Percentiles rank a stretch among this genome's conserved stretches.
Evolutionary conservation across 1,139 yeast species (phyloP).

Genomic region (Debaryomyces sp.): DNA sequence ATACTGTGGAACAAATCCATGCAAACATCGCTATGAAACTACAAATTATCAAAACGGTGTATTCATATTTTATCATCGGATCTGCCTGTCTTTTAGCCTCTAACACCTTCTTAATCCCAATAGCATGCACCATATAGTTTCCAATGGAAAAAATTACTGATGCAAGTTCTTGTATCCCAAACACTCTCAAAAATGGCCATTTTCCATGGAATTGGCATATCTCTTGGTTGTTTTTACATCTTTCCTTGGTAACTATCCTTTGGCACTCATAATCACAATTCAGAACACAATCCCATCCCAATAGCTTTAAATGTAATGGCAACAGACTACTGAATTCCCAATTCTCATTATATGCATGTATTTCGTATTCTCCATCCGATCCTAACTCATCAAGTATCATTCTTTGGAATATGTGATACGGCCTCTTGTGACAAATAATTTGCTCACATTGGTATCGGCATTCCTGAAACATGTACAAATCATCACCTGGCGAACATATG

Average conservation of each 20-base stretch:
- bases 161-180: slow-evolving; percentile 82
- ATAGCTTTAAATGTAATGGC: slow-evolving; percentile 43
- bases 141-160: slow-evolving; percentile 81
- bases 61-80: slow-evolving; percentile 24
- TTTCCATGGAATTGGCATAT: slow-evolving; percentile 92
- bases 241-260: slow-evolving; percentile 60
- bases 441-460: slow-evolving; percentile 67
- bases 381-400: slow-evolving; percentile 16
- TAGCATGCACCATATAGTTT: slow-evolving; percentile 73
- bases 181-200: slow-evolving; percentile 85
- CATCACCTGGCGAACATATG: slow-evolving; percentile 76
- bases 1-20: slow-evolving; percentile 83
- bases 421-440: slow-evolving; percentile 38
- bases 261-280: slow-evolving; percentile 96
- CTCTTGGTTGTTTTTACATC: slow-evolving; percentile 48
- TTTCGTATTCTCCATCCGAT: slow-evolving; percentile 27
- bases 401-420: slow-evolving; percentile 33
- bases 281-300: slow-evolving; percentile 78
- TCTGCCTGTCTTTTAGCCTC: slow-evolving; percentile 16
- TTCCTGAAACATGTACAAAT: slow-evolving; percentile 64
- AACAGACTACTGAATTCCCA: slow-evolving; percentile 39
- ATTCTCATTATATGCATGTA: slow-evolving; percentile 27
- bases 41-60: slow-evolving; percentile 40
- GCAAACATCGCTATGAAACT: slow-evolving; percentile 72
- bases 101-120: slow-evolving; percentile 52